Base-by-base conservation (phyloP, 371 early-diverging fungal species). In the Fennellomyces sp. region DNA sequence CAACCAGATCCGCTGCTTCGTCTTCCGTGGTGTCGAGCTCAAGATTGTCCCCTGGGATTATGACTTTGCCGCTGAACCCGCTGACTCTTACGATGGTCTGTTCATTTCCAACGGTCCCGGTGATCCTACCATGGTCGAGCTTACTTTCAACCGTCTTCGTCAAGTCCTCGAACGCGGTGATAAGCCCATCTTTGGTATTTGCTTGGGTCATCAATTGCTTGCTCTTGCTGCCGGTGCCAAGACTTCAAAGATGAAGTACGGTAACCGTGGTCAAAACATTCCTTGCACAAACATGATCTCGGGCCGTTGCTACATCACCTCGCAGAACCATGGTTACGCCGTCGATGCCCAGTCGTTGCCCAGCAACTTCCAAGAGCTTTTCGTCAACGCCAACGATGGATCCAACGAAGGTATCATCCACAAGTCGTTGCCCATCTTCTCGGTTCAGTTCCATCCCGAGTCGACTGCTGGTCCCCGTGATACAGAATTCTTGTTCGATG, bases 361-460 rank as follows among this genome's bases (percentile, higher is more conserved):
- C 5, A 68, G 73, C 3, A 87, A 82, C 30, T 94, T 91, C 86
- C 81, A 87, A 71, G 96, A 95, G 73, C 86, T 93, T 47, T 98
- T 97, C 77, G 91, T 95, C 61, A 98, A 98, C 64, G 97, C 97
- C 67, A 98, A 98, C 75, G 98, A 98, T 74, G 93, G 92, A 3
- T 94, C 96, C 29, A 98, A 98, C 86, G 98, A 98, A 79, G 98
- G 98, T 67, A 94, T 97, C 63, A 86, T 91, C 71, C 95, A 96
- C 84, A 87, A 79, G 60, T 73, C 84, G 2, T 69, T 94, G 33
- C 98, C 98, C 27, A 93, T 89, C 79, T 97, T 95, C 78, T 93
- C 94, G 47, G 98, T 98, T 6, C 98, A 98, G 77, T 98, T 98
- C 89, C 98, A 98, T 80, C 98, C 98, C 39, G 98, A 98, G 75